These are phyloP conservation scores for Neoarthrinium moseri DNA, from an alignment of 2,329 filamentous ascomycete genomes.

Conservation along the genomic window DNA sequence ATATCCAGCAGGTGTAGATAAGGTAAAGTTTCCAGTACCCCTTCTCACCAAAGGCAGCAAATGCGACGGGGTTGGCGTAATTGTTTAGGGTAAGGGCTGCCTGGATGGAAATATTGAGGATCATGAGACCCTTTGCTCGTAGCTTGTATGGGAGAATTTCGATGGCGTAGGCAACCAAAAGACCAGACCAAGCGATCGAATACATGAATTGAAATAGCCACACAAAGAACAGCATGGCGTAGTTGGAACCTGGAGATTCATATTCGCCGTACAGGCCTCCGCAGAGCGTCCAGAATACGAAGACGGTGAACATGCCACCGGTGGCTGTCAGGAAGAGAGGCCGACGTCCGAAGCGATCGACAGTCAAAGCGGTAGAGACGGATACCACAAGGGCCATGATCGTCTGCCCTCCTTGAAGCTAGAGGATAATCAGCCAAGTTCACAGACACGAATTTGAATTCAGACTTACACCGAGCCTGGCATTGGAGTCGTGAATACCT, in stretches of 20 bases:
- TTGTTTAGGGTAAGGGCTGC: slow-evolving; percentile 49
- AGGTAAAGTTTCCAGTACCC: slow-evolving; percentile 51
- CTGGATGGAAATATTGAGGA: slow-evolving; percentile 57
- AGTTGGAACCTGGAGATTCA: slow-evolving; percentile 30
- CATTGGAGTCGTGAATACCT: neutral
- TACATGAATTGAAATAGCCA: slow-evolving; percentile 51
- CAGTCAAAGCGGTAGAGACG: neutral
- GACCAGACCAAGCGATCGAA: slow-evolving; percentile 55
- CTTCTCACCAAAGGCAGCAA: slow-evolving; percentile 39
- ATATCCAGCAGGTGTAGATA: slow-evolving; percentile 24
- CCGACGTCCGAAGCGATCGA: slow-evolving; percentile 11
- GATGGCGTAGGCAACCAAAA: slow-evolving; percentile 53
- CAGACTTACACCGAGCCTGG: neutral
- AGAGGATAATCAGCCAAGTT: slow-evolving; percentile 10
- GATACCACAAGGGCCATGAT: neutral
- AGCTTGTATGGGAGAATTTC: slow-evolving; percentile 52
- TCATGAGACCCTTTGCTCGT: slow-evolving; percentile 51
- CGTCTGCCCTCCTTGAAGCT: slow-evolving; percentile 11
- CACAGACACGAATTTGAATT: neutral
- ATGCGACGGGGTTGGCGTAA: slow-evolving; percentile 54
- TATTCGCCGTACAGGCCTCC: slow-evolving; percentile 44
- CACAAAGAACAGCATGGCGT: slow-evolving; percentile 47
- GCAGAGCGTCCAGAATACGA: slow-evolving; percentile 19
- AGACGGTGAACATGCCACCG: slow-evolving; percentile 13
- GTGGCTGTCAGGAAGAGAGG: slow-evolving; percentile 11